Base-by-base conservation (phyloP, 371 early-diverging fungal species). In the Phascolomyces articulosus region DNA sequence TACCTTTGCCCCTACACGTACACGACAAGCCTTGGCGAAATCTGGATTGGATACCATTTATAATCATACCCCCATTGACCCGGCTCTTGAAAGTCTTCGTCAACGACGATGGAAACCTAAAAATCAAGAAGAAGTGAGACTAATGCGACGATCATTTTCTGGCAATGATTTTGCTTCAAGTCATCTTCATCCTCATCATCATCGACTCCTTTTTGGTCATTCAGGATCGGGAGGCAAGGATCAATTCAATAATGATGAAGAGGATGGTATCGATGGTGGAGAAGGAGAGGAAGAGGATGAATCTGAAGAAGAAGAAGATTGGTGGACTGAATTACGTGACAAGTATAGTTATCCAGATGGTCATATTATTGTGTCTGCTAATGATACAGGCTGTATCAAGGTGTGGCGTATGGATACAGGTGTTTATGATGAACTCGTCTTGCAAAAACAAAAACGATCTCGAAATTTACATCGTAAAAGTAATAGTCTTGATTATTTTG, bases 331-430 rank as follows among this genome's bases (percentile, higher is more conserved):
- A 49, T 65, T 53, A 18, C 47, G 40, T 6, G 68, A 63, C 10
- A 60, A 63, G 44, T 74, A 63, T 20, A 69, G 71, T 23, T 80
- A 75, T 70, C 74, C 81, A 20, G 77, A 83, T 27, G 83, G 84
- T 9, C 81, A 82, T 24, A 90, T 90, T n/a, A 84, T 90, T 40
- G 75, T 88, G 29, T 84, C 85, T 16, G 84, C 89, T 13, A 90
- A 90, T 69, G 74, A 82, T 18, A 66, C 70, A 40, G 91, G 90
- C 23, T 71, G 74, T 29, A 85, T 90, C 61, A 84, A 86, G 55
- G 85, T 90, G 7, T 90, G 88, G 79, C 77, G 89, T 55, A 85
- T 87, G 66, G 89, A 89, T 67, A 77, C 77, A 6, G 79, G 78
- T 24, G 55, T 55, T 16, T 68, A 63, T 54, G 59, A 63, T 56